Conservation (phyloP, 2,329 filamentous ascomycete species). For the Ophiostoma montium region DNA sequence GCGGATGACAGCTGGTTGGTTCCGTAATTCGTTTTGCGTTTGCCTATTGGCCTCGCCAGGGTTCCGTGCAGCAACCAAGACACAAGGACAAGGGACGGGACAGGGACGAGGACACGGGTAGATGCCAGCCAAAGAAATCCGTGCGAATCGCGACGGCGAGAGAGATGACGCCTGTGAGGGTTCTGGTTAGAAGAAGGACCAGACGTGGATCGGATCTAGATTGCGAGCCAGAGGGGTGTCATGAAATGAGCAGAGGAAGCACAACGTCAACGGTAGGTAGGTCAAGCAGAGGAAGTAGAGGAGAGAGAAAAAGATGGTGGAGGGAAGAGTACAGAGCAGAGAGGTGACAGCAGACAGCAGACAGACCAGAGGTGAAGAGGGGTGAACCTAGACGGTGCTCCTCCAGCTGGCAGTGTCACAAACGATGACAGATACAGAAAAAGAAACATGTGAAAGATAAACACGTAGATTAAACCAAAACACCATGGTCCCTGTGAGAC, state of each 20-base stretch:
- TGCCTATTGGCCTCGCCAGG: not conserved
- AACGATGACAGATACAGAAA: not conserved
- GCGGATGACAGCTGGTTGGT: not conserved
- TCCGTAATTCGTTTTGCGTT: not conserved
- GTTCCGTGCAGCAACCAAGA: not conserved
- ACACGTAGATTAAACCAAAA: not conserved
- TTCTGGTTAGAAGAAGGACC: slow-evolving; percentile 9
- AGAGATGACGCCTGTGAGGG: slow-evolving; percentile 4
- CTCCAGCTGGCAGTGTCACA: not conserved
- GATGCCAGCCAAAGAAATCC: too few relatives aligned
- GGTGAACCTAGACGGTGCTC: not conserved
- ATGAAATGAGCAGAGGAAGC: not conserved
- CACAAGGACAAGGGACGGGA: not conserved
- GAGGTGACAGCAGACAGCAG: not conserved
- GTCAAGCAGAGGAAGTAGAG: not conserved
- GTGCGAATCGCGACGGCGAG: not conserved
- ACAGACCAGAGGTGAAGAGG: not conserved
- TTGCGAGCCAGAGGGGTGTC: slow-evolving; percentile 1
- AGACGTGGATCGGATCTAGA: slow-evolving; percentile 7
- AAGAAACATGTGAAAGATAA: not conserved
- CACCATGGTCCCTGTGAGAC: slow-evolving; percentile 23
- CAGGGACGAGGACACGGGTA: not conserved
- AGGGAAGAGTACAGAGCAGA: not conserved
- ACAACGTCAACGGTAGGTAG: too few relatives aligned
- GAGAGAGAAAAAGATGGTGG: not conserved